Conservation (phyloP, 2,329 filamentous ascomycete genomes). For the Colletotrichum echinochloae region DNA sequence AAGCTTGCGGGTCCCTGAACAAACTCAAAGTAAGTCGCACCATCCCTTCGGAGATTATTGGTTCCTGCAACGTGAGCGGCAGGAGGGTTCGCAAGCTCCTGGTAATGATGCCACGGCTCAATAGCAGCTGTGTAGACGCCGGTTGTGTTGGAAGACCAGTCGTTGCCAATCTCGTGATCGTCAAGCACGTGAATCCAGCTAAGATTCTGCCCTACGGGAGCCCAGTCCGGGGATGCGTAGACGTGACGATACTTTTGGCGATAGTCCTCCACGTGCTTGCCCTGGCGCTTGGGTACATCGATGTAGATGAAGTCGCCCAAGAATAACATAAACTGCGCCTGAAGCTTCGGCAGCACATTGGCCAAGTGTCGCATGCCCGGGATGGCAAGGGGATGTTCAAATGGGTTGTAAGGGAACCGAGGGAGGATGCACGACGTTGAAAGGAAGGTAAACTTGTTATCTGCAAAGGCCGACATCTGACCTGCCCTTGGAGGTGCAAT, state of each 20-base stretch:
- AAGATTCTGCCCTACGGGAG: constrained; percentile 77
- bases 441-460: constrained; percentile 86
- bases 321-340: constrained; percentile 84
- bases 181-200: constrained; percentile 98
- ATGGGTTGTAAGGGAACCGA: constrained; percentile 87
- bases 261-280: constrained; percentile 79
- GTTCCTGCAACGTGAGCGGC: constrained; percentile 63
- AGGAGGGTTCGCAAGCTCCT: constrained; percentile 87
- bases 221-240: constrained; percentile 96
- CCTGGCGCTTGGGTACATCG: constrained; percentile 87
- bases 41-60: constrained; percentile 53
- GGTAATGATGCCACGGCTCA: constrained; percentile 89
- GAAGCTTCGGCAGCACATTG: constrained; percentile 75
- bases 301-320: constrained; percentile 91
- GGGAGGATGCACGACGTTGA: constrained; percentile 94
- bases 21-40: constrained; percentile 89
- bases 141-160: constrained; percentile 87
- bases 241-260: constrained; percentile 92
- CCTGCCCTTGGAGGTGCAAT: constrained; percentile 80
- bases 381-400: constrained; percentile 85
- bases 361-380: constrained; percentile 84
- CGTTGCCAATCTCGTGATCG: constrained; percentile 96
- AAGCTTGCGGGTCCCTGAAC: constrained; percentile 91
- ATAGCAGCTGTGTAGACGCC: constrained; percentile 83
- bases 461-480: constrained; percentile 66